These are phyloP conservation scores for Pichia sp. DNA, from an alignment of 1,139 yeast species.

Conservation along the genomic window DNA sequence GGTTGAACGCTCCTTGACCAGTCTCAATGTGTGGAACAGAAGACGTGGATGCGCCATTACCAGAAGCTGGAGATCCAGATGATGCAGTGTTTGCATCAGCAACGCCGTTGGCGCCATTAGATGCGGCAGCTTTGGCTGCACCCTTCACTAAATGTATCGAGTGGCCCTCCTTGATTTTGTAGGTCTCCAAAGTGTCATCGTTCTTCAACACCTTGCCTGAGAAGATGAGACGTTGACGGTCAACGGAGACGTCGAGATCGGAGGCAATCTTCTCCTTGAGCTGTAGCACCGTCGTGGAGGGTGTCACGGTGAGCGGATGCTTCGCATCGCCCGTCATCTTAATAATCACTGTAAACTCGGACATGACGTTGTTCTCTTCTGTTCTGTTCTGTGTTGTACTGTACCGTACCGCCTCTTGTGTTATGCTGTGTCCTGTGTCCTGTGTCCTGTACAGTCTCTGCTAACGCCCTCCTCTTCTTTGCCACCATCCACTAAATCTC, in stretches of 20 bases:
- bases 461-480: background rate
- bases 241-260: slow-evolving; percentile 57
- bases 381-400: background rate
- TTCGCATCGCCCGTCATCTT: slow-evolving; percentile 15
- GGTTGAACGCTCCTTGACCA: slow-evolving; percentile 86
- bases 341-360: slow-evolving; percentile 12
- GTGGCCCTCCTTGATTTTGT: slow-evolving; percentile 81
- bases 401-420: background rate
- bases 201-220: slow-evolving; percentile 93
- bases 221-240: slow-evolving; percentile 79
- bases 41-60: slow-evolving; percentile 22
- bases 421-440: too few species aligned
- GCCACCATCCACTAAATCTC: background rate
- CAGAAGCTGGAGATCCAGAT: slow-evolving; percentile 14
- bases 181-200: slow-evolving; percentile 60
- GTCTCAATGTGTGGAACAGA: slow-evolving; percentile 77
- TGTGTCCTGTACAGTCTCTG: background rate
- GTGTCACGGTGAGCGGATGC: slow-evolving; percentile 42
- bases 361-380: slow-evolving; percentile 8
- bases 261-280: slow-evolving; percentile 60
- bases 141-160: slow-evolving; percentile 84
- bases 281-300: slow-evolving; percentile 52
- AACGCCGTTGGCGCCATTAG: slow-evolving; percentile 12
- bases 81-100: slow-evolving; percentile 9
- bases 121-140: slow-evolving; percentile 36